Evolutionary conservation across 2,329 filamentous ascomycete genomes (phyloP).

Genomic region (Zymoseptoria ardabiliae): DNA sequence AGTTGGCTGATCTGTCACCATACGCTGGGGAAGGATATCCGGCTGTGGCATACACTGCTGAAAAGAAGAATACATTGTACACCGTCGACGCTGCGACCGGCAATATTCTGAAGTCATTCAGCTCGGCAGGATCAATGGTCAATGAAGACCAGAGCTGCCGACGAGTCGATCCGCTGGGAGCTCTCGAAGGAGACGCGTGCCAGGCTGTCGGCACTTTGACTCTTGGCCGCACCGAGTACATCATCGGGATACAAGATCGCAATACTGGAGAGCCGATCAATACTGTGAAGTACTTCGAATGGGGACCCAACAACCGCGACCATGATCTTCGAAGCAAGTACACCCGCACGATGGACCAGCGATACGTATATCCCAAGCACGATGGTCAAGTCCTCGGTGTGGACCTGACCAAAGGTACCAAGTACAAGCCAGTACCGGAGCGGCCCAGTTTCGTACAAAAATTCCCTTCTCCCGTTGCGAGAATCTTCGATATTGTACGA

Average conservation of each 20-base stretch:
- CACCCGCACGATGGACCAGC: constrained; percentile 67
- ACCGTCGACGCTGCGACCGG: constrained; percentile 84
- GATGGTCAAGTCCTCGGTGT: constrained; percentile 80
- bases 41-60: constrained; percentile 78
- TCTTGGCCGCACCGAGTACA: constrained; percentile 83
- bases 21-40: constrained; percentile 63
- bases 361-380: constrained; percentile 80
- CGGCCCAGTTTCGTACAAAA: constrained; percentile 25
- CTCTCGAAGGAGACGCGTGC: constrained; percentile 59
- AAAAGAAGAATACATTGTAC: constrained; percentile 84
- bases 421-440: constrained; percentile 13
- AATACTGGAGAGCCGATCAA: constrained; percentile 70
- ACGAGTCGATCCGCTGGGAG: constrained; percentile 54
- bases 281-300: constrained; percentile 87
- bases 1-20: constrained; percentile 70
- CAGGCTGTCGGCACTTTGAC: constrained; percentile 73
- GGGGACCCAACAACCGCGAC: constrained; percentile 88
- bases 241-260: constrained; percentile 70
- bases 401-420: constrained; percentile 52
- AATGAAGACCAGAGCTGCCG: constrained; percentile 69
- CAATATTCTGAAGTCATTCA: constrained; percentile 74
- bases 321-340: constrained; percentile 82
- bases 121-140: constrained; percentile 58
- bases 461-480: constrained; percentile 26
- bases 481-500: constrained; percentile 27